A percentile compares a stretch with the other conserved stretches of the same genome.
phyloP scores from a whole-genome alignment of 352 stramenopile species.

The Phytophthora ohioensis region DNA sequence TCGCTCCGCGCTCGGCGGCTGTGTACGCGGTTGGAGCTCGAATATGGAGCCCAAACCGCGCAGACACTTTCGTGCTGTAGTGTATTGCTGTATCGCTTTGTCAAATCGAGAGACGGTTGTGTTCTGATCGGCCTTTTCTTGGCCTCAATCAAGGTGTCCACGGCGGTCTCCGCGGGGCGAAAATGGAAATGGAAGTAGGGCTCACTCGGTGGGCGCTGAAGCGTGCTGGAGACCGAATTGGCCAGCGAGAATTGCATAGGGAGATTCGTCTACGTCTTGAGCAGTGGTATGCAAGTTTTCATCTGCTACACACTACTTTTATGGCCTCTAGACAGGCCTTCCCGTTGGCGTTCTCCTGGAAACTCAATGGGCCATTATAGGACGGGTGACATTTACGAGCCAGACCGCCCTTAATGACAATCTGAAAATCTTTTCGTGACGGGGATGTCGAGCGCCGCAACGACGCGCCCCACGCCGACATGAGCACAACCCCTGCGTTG shows the following conservation, averaged over 20 bases:
- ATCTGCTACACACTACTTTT: background rate
- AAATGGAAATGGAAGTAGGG: constrained; percentile 34
- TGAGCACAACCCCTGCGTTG: constrained; percentile 29
- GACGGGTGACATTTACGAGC: constrained; percentile 31
- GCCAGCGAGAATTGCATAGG: constrained; percentile 17
- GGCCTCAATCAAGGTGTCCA: constrained; percentile 12
- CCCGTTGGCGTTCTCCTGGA: constrained; percentile 20
- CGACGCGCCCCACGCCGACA: constrained; percentile 2
- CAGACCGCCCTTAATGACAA: constrained; percentile 26
- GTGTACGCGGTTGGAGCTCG: background rate
- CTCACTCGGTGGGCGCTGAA: constrained; percentile 3
- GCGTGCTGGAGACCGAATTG: constrained; percentile 1
- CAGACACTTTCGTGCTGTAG: constrained; percentile 9
- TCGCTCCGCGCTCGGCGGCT: constrained; percentile 2
- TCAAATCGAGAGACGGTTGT: constrained; percentile 12
- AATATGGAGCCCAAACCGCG: background rate
- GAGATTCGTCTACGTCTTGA: constrained; percentile 5
- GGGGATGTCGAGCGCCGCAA: background rate
- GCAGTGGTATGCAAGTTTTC: background rate
- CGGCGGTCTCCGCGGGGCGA: background rate
- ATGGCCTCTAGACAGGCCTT: background rate
- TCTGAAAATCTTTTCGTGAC: constrained; percentile 25
- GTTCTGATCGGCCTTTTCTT: constrained; percentile 20
- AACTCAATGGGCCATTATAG: constrained; percentile 38
- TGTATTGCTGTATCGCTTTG: constrained; percentile 12